phyloP scores from a whole-genome alignment of 1,284 basidiomycete species.

The Heterobasidion irregulare region DNA sequence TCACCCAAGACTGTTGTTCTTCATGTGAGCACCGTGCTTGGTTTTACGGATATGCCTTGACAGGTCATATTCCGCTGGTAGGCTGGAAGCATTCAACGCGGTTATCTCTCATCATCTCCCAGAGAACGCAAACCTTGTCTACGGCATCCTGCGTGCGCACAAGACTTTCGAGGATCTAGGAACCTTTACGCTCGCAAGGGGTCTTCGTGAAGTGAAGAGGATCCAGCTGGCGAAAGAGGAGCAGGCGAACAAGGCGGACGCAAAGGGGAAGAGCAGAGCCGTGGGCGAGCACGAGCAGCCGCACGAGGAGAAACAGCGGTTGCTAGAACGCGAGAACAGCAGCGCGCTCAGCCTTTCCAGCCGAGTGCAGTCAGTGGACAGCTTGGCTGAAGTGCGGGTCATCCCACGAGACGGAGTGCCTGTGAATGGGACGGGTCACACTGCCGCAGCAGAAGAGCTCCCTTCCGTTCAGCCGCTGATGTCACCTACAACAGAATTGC shows the following conservation, averaged over 20 bases:
- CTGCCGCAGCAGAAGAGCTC: constrained; percentile 15
- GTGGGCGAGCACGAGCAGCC: constrained; percentile 25
- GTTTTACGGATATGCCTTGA: not conserved
- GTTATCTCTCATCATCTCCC: constrained; percentile 64
- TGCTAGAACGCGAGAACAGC: constrained; percentile 39
- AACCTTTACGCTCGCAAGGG: constrained; percentile 79
- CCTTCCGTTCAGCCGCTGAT: constrained; percentile 22
- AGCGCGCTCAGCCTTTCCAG: constrained; percentile 17
- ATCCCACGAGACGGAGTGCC: constrained; percentile 13
- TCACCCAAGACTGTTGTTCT: constrained; percentile 86
- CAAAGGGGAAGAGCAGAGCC: constrained; percentile 23
- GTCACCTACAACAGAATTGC: constrained; percentile 33
- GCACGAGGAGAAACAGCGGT: constrained; percentile 53
- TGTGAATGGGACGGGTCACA: constrained; percentile 12
- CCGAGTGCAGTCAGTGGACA: constrained; percentile 16
- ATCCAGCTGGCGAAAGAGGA: constrained; percentile 68
- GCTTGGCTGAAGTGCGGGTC: constrained; percentile 16
- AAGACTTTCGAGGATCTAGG: constrained; percentile 82
- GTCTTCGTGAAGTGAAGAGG: constrained; percentile 77
- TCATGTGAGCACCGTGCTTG: constrained; percentile 46
- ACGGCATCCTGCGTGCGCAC: constrained; percentile 78
- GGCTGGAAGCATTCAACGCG: constrained; percentile 87
- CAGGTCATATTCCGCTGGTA: constrained; percentile 19
- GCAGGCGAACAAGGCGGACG: constrained; percentile 33
- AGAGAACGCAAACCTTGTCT: constrained; percentile 84